Evolutionary conservation across 805 yeast genomes (phyloP), one percentile per base, ranked within the genome.

Genomic region (Candida awuae): DNA sequence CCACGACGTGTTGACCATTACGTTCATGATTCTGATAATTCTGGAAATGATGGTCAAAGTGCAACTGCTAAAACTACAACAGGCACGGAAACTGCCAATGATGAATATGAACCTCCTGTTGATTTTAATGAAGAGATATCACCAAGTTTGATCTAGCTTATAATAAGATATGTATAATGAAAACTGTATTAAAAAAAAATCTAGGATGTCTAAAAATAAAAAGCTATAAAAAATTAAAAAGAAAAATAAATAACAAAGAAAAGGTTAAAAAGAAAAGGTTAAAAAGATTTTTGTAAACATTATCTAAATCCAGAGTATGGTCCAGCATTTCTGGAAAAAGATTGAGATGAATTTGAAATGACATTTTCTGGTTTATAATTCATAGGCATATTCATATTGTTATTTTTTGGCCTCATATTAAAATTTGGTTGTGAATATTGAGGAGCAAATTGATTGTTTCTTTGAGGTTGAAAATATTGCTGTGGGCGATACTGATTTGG

Each of bases 1-100:
- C 88, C 88, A 0, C 62, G 46, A 20, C 39, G 57, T 5, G 56
- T 47, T 4, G 52, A 52, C 37, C 59, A 59, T 32, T 52, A 56
- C 39, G 40, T 50, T 38, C 58, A 57, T 38, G 59, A 48, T 30
- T 20, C 18, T 14, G 14, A 16, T 15, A 20, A 17, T 17, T 16
- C n/a, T 5, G 34, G 10, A 32, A 23, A 29, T 3, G 16, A n/a
- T 4, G 23, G 10, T 16, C 15, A 32, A 13, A 23, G n/a, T 25
- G 15, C 32, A 17, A 12, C 19, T 5, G 23, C n/a, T n/a, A n/a
- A n/a, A n/a, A n/a, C 25, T 2, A 9, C 19, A 6, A 17, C 25
- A 21, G 20, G 13, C 10, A 14, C 27, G 16, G 23, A 25, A 8
- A 28, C 16, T 10, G 26, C 28, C 9, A 35, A 33, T 16, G 32